Conservation (phyloP, 108 stramenopile species). For the Stephanodiscus minutulus region DNA sequence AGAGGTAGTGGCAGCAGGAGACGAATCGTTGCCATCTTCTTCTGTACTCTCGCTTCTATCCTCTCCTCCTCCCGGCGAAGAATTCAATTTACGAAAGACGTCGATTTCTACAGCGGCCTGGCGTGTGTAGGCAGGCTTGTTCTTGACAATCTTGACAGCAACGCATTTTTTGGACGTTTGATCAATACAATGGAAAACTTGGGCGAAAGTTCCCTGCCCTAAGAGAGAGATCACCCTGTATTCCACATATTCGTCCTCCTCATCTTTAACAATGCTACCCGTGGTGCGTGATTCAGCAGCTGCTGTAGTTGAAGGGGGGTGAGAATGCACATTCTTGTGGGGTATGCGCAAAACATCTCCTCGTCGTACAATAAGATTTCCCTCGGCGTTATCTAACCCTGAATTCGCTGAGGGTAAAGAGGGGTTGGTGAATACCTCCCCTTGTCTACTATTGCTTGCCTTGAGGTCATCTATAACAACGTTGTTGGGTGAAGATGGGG, state of each 20-base stretch:
- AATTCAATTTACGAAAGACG: slow-evolving; percentile 69
- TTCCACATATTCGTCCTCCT: slow-evolving; percentile 25
- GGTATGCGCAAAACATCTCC: slow-evolving; percentile 67
- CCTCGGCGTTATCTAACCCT: slow-evolving; percentile 76
- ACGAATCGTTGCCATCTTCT: slow-evolving; percentile 21
- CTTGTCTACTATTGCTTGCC: slow-evolving; percentile 30
- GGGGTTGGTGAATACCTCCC: slow-evolving; percentile 79
- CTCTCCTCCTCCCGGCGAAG: slow-evolving; percentile 7
- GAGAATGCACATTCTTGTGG: slow-evolving; percentile 42
- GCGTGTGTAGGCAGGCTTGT: slow-evolving; percentile 91
- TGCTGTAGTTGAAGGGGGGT: slow-evolving; percentile 24
- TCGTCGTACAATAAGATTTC: slow-evolving; percentile 73
- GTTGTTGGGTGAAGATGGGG: not conserved
- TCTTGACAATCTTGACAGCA: slow-evolving; percentile 97
- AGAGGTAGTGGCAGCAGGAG: not conserved
- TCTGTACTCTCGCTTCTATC: slow-evolving; percentile 15
- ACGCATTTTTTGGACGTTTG: slow-evolving; percentile 64
- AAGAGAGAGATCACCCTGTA: slow-evolving; percentile 72
- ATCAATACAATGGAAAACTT: slow-evolving; percentile 90
- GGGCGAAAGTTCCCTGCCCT: slow-evolving; percentile 97
- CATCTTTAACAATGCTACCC: not conserved
- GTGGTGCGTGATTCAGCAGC: not conserved
- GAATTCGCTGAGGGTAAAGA: slow-evolving; percentile 60
- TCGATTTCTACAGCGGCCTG: slow-evolving; percentile 95
- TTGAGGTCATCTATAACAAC: not conserved